phyloP scores from a whole-genome alignment of 768 basidiomycete species.

The Rhizopogon roseolus region DNA sequence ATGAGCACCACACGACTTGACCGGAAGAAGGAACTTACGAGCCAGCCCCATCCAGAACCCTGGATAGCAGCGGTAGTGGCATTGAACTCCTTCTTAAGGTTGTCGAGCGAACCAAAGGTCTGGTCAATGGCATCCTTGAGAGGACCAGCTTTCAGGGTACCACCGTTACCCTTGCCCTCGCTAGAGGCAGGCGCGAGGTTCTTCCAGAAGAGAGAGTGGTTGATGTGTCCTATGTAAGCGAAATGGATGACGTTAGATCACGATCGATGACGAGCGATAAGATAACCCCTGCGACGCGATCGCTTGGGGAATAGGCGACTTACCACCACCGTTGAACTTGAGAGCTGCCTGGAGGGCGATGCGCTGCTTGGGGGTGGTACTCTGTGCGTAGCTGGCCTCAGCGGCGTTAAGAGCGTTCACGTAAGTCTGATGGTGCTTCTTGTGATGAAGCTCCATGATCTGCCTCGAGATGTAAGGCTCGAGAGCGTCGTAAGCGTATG shows the following conservation, averaged over 20 bases:
- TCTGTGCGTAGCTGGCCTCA: slow-evolving; percentile 68
- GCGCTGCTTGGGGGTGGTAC: slow-evolving; percentile 66
- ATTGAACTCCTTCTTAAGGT: slow-evolving; percentile 79
- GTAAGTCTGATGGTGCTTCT: slow-evolving; percentile 94
- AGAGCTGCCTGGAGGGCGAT: slow-evolving; percentile 88
- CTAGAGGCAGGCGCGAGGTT: slow-evolving; percentile 69
- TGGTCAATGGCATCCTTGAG: slow-evolving; percentile 61
- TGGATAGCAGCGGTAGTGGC: slow-evolving; percentile 81
- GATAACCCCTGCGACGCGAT: not conserved
- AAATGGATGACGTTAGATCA: slow-evolving; percentile 4
- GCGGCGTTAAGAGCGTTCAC: slow-evolving; percentile 91
- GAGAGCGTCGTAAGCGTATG: slow-evolving; percentile 82
- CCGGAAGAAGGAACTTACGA: slow-evolving; percentile 48
- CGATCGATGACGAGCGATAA: slow-evolving; percentile 9
- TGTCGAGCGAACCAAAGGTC: slow-evolving; percentile 67
- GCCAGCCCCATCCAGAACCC: slow-evolving; percentile 96
- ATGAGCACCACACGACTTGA: not conserved
- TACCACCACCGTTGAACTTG: slow-evolving; percentile 96
- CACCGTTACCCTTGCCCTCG: slow-evolving; percentile 55
- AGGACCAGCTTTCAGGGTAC: slow-evolving; percentile 53
- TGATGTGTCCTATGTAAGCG: slow-evolving; percentile 67
- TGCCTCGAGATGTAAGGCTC: slow-evolving; percentile 89
- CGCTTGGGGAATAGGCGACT: slow-evolving; percentile 17
- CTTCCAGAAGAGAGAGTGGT: slow-evolving; percentile 96
- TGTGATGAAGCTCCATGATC: slow-evolving; percentile 95